Base-by-base conservation (phyloP, 2,329 filamentous ascomycete genomes). In the Penicillium sp. region DNA sequence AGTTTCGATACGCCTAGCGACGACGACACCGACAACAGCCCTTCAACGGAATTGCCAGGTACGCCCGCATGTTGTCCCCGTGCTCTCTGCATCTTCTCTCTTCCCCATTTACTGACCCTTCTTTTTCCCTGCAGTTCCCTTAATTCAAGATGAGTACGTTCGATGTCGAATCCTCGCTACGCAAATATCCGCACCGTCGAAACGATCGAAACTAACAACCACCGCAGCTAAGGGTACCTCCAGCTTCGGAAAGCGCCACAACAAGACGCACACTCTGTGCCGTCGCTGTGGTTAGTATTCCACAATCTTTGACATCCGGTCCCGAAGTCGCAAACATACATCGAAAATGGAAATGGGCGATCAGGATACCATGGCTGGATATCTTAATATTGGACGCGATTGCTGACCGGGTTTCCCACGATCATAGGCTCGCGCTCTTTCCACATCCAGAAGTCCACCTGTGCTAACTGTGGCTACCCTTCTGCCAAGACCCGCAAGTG, bases 391-490 rank as follows among this genome's bases (percentile, higher is more conserved):
- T 53, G 50, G 47, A 52, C 38, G 42, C 58, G 45, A 50, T 50
- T 52, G 59, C 66, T 66, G 64, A 71, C 65, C 56, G 53, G 41
- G 47, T 43, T 49, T 55, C 49, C 61, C 54, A 51, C 54, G 49
- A 53, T 44, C 59, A 55, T 69, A 95, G 90, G 92, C 79, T 87
- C 88, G 75, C 91, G 93, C 75, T 95, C 93, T 71, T 86, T 96
- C 78, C 93, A 98, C 87, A 86, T 97, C 81, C 93, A 98, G 83
- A 98, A 98, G 88, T 87, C 95, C 79, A 95, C 90, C 74, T 98
- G 93, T 82, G 77, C 92, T 67, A 83, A 82, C 71, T 98, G 93
- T 83, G 93, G 91, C 75, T 98, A 96, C 81, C 93, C 93, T 74
- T 81, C 90, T 74, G 93, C 93, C 77, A 95, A 95, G 86, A 91